Evolutionary conservation across 352 stramenopile species (phyloP), one percentile per base, ranked within the genome.

Genomic region (Bremia lactucae): DNA sequence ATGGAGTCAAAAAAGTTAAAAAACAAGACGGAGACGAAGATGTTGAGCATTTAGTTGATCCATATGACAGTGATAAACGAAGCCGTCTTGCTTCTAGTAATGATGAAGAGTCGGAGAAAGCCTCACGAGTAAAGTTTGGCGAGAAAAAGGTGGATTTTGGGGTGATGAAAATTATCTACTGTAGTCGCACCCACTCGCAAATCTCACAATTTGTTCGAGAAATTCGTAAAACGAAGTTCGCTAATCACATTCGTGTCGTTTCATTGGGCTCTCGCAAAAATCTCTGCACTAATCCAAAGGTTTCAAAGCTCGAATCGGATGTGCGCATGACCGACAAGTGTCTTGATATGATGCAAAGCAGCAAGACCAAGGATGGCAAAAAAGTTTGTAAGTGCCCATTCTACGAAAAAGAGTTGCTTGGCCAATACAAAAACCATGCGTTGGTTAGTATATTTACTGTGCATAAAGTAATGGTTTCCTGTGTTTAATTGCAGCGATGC

Each of bases 111-210:
- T n/a, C 31, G 21, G 31, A 29, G 18, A 16, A 2, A 14, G 14
- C 15, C 23, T 35, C 33, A 4, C 28, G 8, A 38, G 14, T 48
- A 13, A 9, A 49, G 11, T 43, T 20, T 25, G 16, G 52, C 35
- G 31, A 66, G 46, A 36, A 62, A 49, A 65, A 43, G 7, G 36
- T 41, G 1, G 35, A 65, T 0, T 76, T 72, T 45, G 65, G 67
- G 0, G 56, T 87, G 6, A 42, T 71, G 33, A 89, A 94, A 59
- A 88, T 94, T 43, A 90, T 94, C 26, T 94, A 93, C 42, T 94
- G 83, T 61, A 94, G 83, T 66, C 81, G 83, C 16, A 94, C 83
- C 19, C 83, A 94, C 49, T 94, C 83, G 13, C 83, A 94, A 46
- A 87, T 94, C 36, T 87, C 80, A 19, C 83, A 94, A 39, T 94